Base-by-base conservation (phyloP, 345 rosid species). In the Gossypium thurberi region DNA sequence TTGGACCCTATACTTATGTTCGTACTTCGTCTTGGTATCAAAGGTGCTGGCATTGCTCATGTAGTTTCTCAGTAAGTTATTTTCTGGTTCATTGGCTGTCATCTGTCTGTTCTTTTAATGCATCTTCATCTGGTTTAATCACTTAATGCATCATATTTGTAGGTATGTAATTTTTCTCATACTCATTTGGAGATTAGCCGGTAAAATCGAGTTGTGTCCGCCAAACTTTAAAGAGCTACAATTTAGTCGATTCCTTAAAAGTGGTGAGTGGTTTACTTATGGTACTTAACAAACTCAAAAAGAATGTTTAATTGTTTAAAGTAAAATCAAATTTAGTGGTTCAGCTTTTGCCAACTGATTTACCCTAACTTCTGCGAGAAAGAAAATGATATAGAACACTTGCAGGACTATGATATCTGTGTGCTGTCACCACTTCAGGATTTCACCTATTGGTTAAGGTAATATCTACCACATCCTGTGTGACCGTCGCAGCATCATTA, bases 1-100 rank as follows among this genome's bases (percentile, higher is more conserved):
- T 73, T 89, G 44, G 94, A 86, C 74, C 87, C 84, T 43, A 76
- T 86, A 67, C 74, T 84, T 7, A 87, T 86, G 20, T 88, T 90
- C 53, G 70, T 74, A n/a, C 77, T 86, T 71, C 73, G 66, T 20
- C 59, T 86, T 48, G 90, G 88, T 28, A 79, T 88, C 56, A 81
- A 79, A 62, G 90, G 89, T n/a, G 88, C 91, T 14, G 91, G 91
- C 68, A 83, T 89, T 40, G 88, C 91, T 53, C 91, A 86, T 78
- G 88, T 87, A n/a, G 73, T 85, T 72, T 86, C 90, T 52, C 88
- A 87, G 91, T 85, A 84, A 82, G 93, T 76, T 67, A 8, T 37
- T 15, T 8, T 66, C 3, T 69, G 50, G 23, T 20, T 53, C 46
- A 40, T 48, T 71, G 23, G 57, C 62, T 33, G 25, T 8, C 56